phyloP scores from a whole-genome alignment of 352 stramenopile genomes.

The Pythium insidiosum region DNA sequence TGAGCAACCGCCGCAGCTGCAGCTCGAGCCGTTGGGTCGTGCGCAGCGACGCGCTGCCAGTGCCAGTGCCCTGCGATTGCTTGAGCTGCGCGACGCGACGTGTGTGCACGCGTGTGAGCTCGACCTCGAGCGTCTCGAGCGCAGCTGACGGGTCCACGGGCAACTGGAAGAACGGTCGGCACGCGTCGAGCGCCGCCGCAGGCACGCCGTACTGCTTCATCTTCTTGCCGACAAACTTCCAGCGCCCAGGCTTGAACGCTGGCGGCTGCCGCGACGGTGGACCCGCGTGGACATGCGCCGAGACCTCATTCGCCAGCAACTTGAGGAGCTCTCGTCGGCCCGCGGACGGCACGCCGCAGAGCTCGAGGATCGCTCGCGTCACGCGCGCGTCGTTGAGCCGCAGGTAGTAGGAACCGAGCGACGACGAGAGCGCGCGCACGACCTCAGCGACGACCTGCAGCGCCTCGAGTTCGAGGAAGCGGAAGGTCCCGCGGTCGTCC shows the following conservation, averaged over 20 bases:
- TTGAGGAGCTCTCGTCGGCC: constrained; percentile 65
- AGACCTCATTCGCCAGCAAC: constrained; percentile 71
- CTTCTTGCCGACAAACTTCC: constrained; percentile 68
- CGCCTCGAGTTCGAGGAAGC: constrained; percentile 70
- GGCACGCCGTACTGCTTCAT: constrained; percentile 52
- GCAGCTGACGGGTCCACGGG: constrained; percentile 53
- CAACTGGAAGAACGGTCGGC: constrained; percentile 72
- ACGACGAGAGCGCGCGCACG: constrained; percentile 45
- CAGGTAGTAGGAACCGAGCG: constrained; percentile 70
- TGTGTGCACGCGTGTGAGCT: constrained; percentile 54
- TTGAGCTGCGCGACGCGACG: constrained; percentile 25
- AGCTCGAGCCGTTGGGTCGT: constrained; percentile 16
- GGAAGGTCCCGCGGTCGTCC: constrained; percentile 55
- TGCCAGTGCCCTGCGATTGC: neutral
- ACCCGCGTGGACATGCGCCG: constrained; percentile 50
- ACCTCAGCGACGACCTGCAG: constrained; percentile 74
- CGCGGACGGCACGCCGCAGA: constrained; percentile 42
- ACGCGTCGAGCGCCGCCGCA: constrained; percentile 34
- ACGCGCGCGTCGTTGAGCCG: constrained; percentile 73
- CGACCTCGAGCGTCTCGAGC: constrained; percentile 55
- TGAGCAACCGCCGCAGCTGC: constrained; percentile 49
- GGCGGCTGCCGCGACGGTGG: constrained; percentile 44
- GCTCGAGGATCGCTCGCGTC: constrained; percentile 56
- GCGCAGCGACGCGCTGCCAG: neutral
- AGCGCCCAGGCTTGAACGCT: constrained; percentile 56